phyloP scores from a whole-genome alignment of 495 filamentous ascomycete genomes.

The Talaromyces proteolyticus region DNA sequence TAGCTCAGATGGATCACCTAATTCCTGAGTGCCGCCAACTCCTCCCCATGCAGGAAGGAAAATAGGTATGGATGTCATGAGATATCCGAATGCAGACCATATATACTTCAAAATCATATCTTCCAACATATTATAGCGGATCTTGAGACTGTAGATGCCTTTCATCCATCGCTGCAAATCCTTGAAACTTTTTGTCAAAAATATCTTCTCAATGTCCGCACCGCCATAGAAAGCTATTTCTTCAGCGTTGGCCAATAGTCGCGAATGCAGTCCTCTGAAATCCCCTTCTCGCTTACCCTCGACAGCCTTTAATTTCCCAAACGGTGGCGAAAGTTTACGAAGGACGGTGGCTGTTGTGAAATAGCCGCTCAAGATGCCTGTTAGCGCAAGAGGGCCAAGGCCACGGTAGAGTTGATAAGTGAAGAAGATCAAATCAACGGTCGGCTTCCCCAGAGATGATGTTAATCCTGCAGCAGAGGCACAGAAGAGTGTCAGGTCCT shows the following conservation, averaged over 20 bases:
- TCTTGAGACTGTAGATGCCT: conserved; percentile 90
- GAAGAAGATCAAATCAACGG: conserved; percentile 93
- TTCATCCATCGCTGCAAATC: conserved; percentile 94
- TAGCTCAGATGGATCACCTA: conserved; percentile 33
- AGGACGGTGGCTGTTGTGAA: conserved; percentile 86
- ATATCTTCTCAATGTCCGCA: conserved; percentile 84
- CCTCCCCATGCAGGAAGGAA: conserved; percentile 96
- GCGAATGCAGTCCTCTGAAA: conserved; percentile 82
- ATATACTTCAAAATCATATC: conserved; percentile 98
- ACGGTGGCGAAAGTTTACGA: conserved; percentile 82
- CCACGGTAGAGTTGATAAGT: conserved; percentile 95
- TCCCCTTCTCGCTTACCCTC: conserved; percentile 92
- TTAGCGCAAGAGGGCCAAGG: conserved; percentile 81
- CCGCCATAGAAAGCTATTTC: conserved; percentile 99
- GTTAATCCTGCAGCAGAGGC: conserved; percentile 87
- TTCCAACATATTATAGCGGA: conserved; percentile 97
- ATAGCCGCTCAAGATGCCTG: conserved; percentile 84
- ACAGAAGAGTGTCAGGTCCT: conserved; percentile 94
- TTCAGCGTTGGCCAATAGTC: conserved; percentile 94
- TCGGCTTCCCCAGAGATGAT: conserved; percentile 91
- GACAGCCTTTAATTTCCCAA: conserved; percentile 92
- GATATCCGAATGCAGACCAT: conserved; percentile 96
- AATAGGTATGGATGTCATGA: conserved; percentile 85
- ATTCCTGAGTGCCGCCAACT: conserved; percentile 63
- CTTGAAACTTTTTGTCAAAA: conserved; percentile 84